Base-by-base conservation (phyloP, 1,139 yeast genomes). In the Yamadazyma kanchanaburiensis region DNA sequence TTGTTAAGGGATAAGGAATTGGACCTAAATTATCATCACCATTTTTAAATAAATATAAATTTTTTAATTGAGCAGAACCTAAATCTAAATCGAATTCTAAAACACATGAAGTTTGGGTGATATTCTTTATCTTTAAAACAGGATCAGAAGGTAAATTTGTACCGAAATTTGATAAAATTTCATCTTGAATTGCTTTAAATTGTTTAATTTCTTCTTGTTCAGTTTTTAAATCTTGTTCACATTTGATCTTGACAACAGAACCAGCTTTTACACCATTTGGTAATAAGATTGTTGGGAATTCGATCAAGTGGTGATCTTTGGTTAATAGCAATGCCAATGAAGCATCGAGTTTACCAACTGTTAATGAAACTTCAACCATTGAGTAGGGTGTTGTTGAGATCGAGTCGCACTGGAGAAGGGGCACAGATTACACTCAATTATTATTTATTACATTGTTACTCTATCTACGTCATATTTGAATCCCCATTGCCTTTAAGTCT, bases 321-420 rank as follows among this genome's bases (percentile, higher is more conserved):
- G 99, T 89, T 27, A 94, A 74, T 27, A 91, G 67, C 30, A 91
- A 68, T 18, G 98, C 97, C 56, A 91, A 69, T 2, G 96, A 88
- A 14, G 97, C 96, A 55, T 91, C 98, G 31, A 91, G 70, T 61
- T 89, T 89, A 27, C 98, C 98, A 12, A 91, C 97, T 1, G 97
- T 89, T 30, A 91, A 71, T 26, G 95, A 82, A 9, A 89, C 96
- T 58, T 82, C 87, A 28, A 83, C 91, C 88, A 82, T 81, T n/a
- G 4, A 17, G n/a, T 21, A 11, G n/a, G 23, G 12, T 21, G 7
- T 8, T 8, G n/a, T 21, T 21, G 23, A 21, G 23, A 21, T 18
- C 20, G 23, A 21, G 23, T 21, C 11, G 7, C 11, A 21, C 7
- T 21, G 12, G 10, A 12, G 15, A 15, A 15, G 12, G 23, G 15